Evolutionary conservation across 169 alveolate species (phyloP).

Genomic region (Plasmodium ovale): DNA sequence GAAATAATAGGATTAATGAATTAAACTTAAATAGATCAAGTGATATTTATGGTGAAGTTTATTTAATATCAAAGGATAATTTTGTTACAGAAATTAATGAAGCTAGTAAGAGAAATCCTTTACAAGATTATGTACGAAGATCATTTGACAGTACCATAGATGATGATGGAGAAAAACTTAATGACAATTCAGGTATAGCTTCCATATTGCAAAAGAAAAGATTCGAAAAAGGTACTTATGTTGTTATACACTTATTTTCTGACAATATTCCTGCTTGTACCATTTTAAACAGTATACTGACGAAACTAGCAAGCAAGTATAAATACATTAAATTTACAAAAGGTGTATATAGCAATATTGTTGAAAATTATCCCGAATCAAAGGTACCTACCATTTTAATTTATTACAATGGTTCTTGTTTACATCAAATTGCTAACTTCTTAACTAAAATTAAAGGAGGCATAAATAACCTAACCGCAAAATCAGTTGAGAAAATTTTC

Average conservation of each 20-base stretch:
- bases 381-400: slow-evolving; percentile 83
- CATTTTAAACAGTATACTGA: slow-evolving; percentile 68
- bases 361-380: slow-evolving; percentile 85
- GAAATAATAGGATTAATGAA: slow-evolving; percentile 37
- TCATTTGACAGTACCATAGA: not conserved
- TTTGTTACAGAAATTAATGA: slow-evolving; percentile 78
- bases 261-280: slow-evolving; percentile 80
- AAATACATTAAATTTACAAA: slow-evolving; percentile 84
- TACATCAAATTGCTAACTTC: slow-evolving; percentile 79
- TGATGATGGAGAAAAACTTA: slow-evolving; percentile 38
- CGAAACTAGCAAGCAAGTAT: slow-evolving; percentile 75
- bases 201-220: not conserved
- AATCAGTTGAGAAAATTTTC: slow-evolving; percentile 30
- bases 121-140: not conserved
- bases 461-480: slow-evolving; percentile 28
- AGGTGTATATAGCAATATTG: slow-evolving; percentile 78
- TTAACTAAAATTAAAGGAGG: slow-evolving; percentile 37
- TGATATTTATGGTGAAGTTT: slow-evolving; percentile 76
- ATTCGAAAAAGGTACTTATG: slow-evolving; percentile 76
- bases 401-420: slow-evolving; percentile 83
- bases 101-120: slow-evolving; percentile 73
- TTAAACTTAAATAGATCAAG: slow-evolving; percentile 65
- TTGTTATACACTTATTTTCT: slow-evolving; percentile 80
- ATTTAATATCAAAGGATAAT: slow-evolving; percentile 75
- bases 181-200: not conserved